These are phyloP conservation scores for Fusarium nelsonii DNA, from an alignment of 2,329 filamentous ascomycete species.

Conservation along the genomic window DNA sequence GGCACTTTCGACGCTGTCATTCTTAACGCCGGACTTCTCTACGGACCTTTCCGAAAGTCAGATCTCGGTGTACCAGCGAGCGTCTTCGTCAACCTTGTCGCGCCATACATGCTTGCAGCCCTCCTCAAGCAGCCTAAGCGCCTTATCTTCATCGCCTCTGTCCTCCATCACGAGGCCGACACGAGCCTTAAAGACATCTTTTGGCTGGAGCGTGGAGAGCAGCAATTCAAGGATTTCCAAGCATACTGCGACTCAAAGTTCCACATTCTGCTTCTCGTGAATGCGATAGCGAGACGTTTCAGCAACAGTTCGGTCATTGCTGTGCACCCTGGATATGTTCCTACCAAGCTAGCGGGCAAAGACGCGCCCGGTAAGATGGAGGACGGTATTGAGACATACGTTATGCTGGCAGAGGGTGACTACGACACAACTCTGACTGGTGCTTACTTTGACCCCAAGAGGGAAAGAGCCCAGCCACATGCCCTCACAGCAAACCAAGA, in stretches of 20 bases:
- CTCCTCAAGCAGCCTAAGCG: slow-evolving; percentile 39
- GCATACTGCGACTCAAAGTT: slow-evolving; percentile 43
- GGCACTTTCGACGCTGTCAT: slow-evolving; percentile 41
- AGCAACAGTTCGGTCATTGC: slow-evolving; percentile 31
- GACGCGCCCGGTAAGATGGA: slow-evolving; percentile 32
- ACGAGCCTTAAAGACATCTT: slow-evolving; percentile 37
- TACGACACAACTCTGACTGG: slow-evolving; percentile 35
- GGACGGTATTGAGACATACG: slow-evolving; percentile 40
- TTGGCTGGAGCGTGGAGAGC: slow-evolving; percentile 37
- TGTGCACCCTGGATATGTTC: slow-evolving; percentile 43
- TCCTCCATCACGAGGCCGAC: slow-evolving; percentile 35
- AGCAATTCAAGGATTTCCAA: slow-evolving; percentile 32
- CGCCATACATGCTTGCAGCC: slow-evolving; percentile 41
- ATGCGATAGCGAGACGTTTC: slow-evolving; percentile 38
- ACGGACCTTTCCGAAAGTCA: slow-evolving; percentile 35
- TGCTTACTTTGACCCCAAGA: slow-evolving; percentile 41
- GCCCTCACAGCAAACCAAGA: slow-evolving; percentile 16
- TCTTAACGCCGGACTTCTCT: slow-evolving; percentile 37
- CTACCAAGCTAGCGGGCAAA: slow-evolving; percentile 38
- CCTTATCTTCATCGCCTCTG: slow-evolving; percentile 35
- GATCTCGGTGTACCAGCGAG: slow-evolving; percentile 38
- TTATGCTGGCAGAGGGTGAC: slow-evolving; percentile 40
- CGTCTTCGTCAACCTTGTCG: slow-evolving; percentile 41
- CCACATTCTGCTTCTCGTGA: slow-evolving; percentile 40
- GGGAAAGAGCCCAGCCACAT: slow-evolving; percentile 26